Conservation (phyloP, 306 rosid species). For the Alnus glutinosa region DNA sequence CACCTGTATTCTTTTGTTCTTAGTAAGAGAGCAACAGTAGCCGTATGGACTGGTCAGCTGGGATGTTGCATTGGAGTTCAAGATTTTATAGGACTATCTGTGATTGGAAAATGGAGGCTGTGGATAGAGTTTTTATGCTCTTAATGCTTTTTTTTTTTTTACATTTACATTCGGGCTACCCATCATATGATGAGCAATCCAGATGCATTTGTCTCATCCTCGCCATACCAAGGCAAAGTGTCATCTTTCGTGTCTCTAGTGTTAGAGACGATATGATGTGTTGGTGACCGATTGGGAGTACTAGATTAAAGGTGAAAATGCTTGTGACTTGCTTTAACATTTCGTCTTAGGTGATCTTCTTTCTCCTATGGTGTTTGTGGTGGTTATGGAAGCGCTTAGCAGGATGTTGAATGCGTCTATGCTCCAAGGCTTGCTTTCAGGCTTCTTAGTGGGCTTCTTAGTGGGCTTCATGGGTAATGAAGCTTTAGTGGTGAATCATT, state of each 20-base stretch:
- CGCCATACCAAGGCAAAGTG: not conserved
- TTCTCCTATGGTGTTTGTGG: no score
- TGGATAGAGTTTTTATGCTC: not conserved
- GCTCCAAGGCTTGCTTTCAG: no score
- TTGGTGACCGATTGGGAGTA: constrained; percentile 2
- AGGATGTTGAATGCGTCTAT: no score
- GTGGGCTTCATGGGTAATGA: no score
- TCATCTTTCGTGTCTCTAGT: not conserved
- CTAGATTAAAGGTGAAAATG: not conserved
- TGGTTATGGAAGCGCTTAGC: no score
- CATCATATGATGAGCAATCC: not conserved
- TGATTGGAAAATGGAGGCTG: not conserved
- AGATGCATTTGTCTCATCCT: not conserved
- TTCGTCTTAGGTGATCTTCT: no score
- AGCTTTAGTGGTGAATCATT: no score
- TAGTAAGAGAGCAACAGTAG: not conserved
- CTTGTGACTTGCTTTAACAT: not conserved
- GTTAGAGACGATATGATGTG: not conserved
- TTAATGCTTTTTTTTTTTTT: not conserved
- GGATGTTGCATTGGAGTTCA: not conserved
- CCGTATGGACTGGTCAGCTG: not conserved
- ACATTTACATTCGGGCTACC: not conserved
- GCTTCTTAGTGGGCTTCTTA: no score
- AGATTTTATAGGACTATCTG: not conserved
- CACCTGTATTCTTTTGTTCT: not conserved